Evolutionary conservation across 2,329 filamentous ascomycete species (phyloP).

Genomic region (Neonectria neomacrospora): DNA sequence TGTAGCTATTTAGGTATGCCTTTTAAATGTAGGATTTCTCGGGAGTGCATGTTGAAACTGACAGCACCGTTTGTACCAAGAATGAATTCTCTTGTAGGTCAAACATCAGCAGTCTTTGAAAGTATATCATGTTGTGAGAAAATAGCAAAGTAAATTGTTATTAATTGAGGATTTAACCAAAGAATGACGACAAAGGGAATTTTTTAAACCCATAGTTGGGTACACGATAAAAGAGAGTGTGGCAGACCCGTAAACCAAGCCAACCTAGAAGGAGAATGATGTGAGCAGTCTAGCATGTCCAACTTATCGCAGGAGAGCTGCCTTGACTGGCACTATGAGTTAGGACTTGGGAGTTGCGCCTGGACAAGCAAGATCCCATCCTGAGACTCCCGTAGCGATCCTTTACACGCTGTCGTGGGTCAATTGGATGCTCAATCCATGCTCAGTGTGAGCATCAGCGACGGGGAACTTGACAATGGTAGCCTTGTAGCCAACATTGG

Average conservation of each 20-base stretch:
- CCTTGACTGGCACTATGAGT: not conserved
- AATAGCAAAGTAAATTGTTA: not conserved
- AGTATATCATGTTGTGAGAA: no score
- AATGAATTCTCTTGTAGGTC: no score
- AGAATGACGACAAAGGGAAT: not conserved
- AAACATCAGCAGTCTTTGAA: no score
- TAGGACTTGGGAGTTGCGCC: no score
- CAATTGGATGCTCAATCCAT: slow-evolving; percentile 23
- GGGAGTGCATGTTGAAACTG: no score
- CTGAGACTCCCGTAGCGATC: not conserved
- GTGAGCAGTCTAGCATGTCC: not conserved
- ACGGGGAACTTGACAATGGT: slow-evolving; percentile 29
- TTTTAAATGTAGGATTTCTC: no score
- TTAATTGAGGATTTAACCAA: not conserved
- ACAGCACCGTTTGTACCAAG: no score
- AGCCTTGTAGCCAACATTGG: slow-evolving; percentile 18
- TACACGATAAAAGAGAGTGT: not conserved
- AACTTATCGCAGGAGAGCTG: not conserved
- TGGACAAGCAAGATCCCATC: no score
- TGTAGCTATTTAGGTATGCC: no score
- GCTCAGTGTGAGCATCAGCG: slow-evolving; percentile 24
- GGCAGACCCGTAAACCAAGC: not conserved
- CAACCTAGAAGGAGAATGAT: not conserved
- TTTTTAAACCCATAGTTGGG: not conserved
- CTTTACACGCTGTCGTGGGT: slow-evolving; percentile 1